Base-by-base conservation (phyloP, 2,329 filamentous ascomycete species). In the Pseudogymnoascus sp. region DNA sequence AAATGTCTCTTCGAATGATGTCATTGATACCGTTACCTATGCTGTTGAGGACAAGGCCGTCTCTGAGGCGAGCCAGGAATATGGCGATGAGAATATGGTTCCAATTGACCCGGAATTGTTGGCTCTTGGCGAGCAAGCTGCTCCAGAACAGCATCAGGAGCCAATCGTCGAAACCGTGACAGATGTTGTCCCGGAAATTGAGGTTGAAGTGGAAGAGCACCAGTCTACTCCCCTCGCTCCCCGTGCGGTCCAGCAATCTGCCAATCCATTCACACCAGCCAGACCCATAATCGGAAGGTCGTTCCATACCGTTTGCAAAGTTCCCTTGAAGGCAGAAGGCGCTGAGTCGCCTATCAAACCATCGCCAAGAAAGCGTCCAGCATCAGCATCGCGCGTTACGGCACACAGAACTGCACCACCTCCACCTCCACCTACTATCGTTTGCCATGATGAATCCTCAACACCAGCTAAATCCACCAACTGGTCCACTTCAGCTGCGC, bases 291-390 rank as follows among this genome's bases (percentile, higher is more conserved):
- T 74, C n/a, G 78, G 79, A 63, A 78, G 78, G 47, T 77, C 80
- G n/a, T 83, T 88, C 66, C 84, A 89, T 73, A 92, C 90, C 0
- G 85, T 90, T 0, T 89, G 87, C 25, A 92, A 92, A 75, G 84
- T 92, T 4, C 89, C 89, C 1, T 76, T 92, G 42, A 91, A 90
- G 73, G 79, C 85, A 3, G 85, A 86, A 23, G 87, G 77, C 12
- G 75, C 79, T 5, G 72, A 78, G 1, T 80, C 79, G 7, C 78
- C 80, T 12, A 68, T 70, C 63, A 66, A 67, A 50, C 65, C 67
- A 38, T 68, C 59, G 64, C 78, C 67, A 77, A 77, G 65, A 59
- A 72, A 72, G 66, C 77, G 62, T 70, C 77, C 63, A 73, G 78
- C 64, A 75, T 82, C 72, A 69, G 79, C 68, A 73, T 78, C 63